A percentile compares a stretch with the other conserved stretches of the same genome.
These are phyloP conservation scores for Rhodamnia argentea DNA, from an alignment of 345 rosid genomes.

Conservation along the genomic window DNA sequence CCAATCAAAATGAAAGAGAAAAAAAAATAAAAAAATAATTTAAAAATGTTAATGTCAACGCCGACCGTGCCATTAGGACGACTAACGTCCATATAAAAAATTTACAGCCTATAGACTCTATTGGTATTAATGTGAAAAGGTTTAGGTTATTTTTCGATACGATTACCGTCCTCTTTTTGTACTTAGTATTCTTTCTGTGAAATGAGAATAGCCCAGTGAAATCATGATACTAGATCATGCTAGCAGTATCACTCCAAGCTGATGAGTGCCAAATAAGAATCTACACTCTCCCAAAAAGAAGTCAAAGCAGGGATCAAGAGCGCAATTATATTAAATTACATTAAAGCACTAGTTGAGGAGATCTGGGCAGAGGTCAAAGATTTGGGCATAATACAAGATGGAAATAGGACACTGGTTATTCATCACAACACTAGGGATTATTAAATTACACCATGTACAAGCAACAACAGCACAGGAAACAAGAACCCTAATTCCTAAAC, in stretches of 20 bases:
- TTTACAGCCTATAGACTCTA: too few species aligned
- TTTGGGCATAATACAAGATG: neutral
- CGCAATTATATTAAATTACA: neutral
- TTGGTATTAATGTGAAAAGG: too few species aligned
- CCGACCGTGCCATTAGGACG: too few species aligned
- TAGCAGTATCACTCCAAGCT: neutral
- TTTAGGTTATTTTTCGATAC: too few species aligned
- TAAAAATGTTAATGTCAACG: too few species aligned
- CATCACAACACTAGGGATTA: neutral
- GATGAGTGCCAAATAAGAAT: neutral
- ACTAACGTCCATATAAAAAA: rapidly evolving
- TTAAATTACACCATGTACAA: neutral
- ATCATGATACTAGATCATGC: neutral
- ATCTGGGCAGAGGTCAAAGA: neutral
- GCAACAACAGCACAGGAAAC: neutral
- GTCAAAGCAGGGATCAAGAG: neutral
- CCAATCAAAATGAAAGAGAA: too few species aligned
- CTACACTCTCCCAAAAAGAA: neutral
- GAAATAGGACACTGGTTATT: neutral
- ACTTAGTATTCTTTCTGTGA: neutral
- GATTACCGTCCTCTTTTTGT: neutral
- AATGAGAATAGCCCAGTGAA: neutral
- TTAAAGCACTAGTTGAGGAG: neutral
- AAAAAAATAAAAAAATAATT: too few species aligned
- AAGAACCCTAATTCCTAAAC: neutral